Evolutionary conservation across 2,329 filamentous ascomycete species (phyloP).

Genomic region (Herpotrichia juniperi): DNA sequence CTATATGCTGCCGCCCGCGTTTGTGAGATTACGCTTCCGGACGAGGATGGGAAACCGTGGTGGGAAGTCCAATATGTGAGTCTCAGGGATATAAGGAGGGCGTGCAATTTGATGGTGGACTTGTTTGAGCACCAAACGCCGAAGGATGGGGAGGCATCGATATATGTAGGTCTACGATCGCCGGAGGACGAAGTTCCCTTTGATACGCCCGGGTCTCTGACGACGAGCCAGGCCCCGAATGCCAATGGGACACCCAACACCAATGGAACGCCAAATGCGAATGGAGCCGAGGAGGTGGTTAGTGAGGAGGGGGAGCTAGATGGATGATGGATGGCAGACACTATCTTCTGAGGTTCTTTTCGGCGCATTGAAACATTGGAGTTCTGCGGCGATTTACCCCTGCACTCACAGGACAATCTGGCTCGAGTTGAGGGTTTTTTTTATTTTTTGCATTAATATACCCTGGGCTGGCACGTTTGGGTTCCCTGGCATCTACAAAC

Average conservation of each 20-base stretch:
- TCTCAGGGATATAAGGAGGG: conserved; percentile 71
- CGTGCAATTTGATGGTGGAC: conserved; percentile 76
- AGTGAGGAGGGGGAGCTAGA: conserved; percentile 57
- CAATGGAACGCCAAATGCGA: too few species aligned
- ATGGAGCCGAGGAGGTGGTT: conserved; percentile 21
- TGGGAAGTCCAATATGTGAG: conserved; percentile 80
- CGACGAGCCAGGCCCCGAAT: conserved; percentile 10
- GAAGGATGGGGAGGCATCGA: conserved; percentile 49
- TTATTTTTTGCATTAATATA: conserved; percentile 1
- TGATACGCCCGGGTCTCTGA: conserved; percentile 1
- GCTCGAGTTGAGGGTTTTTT: not conserved
- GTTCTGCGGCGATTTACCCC: not conserved
- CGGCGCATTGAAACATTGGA: not conserved
- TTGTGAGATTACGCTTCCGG: conserved; percentile 72
- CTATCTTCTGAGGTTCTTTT: not conserved
- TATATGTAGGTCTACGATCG: conserved; percentile 53
- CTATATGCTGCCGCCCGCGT: conserved; percentile 86
- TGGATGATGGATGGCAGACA: conserved; percentile 48
- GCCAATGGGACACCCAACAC: too few species aligned
- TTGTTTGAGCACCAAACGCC: conserved; percentile 52
- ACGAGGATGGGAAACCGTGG: conserved; percentile 79
- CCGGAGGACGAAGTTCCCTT: conserved; percentile 34
- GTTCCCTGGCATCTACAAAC: not conserved
- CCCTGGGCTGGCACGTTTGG: conserved; percentile 6
- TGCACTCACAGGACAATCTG: conserved; percentile 1